A percentile compares a stretch with the other conserved stretches of the same genome.
Conservation (phyloP, 2,329 filamentous ascomycete genomes). For the Penicillium concentricum region DNA sequence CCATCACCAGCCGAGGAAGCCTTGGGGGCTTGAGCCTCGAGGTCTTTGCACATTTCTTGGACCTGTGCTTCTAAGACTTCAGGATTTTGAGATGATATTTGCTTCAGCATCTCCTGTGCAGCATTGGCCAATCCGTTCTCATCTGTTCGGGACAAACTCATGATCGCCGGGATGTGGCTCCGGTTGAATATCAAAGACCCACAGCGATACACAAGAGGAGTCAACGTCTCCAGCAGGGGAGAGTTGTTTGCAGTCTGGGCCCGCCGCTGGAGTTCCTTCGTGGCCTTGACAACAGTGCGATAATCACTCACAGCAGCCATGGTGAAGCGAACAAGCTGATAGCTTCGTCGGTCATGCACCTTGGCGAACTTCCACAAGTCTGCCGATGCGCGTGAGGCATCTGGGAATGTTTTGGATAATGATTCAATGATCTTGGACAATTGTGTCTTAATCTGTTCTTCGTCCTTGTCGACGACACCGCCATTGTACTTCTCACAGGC, state of each 20-base stretch:
- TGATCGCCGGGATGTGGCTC: constrained; percentile 87
- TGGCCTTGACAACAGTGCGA: constrained; percentile 81
- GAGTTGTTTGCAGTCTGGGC: constrained; percentile 65
- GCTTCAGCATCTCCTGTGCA: constrained; percentile 85
- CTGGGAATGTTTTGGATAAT: constrained; percentile 72
- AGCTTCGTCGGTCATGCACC: constrained; percentile 82
- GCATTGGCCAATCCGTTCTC: constrained; percentile 73
- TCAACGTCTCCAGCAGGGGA: constrained; percentile 72
- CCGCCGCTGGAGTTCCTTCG: constrained; percentile 84
- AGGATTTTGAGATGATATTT: constrained; percentile 86
- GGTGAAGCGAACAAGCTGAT: constrained; percentile 83
- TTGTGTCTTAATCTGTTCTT: constrained; percentile 64
- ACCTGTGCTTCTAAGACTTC: constrained; percentile 91
- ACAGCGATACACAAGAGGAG: constrained; percentile 78
- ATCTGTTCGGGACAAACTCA: constrained; percentile 82
- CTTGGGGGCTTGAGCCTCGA: constrained; percentile 77
- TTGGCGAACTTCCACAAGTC: constrained; percentile 91
- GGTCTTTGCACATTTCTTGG: constrained; percentile 81
- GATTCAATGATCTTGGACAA: constrained; percentile 72
- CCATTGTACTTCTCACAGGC: constrained; percentile 90
- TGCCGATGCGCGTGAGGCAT: constrained; percentile 66
- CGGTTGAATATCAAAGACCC: constrained; percentile 88
- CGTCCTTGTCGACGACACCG: constrained; percentile 70
- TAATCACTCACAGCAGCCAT: constrained; percentile 87
- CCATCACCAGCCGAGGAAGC: constrained; percentile 66